These are phyloP conservation scores for Metschnikowia vanudenii DNA, from an alignment of 805 yeast genomes.

Conservation along the genomic window DNA sequence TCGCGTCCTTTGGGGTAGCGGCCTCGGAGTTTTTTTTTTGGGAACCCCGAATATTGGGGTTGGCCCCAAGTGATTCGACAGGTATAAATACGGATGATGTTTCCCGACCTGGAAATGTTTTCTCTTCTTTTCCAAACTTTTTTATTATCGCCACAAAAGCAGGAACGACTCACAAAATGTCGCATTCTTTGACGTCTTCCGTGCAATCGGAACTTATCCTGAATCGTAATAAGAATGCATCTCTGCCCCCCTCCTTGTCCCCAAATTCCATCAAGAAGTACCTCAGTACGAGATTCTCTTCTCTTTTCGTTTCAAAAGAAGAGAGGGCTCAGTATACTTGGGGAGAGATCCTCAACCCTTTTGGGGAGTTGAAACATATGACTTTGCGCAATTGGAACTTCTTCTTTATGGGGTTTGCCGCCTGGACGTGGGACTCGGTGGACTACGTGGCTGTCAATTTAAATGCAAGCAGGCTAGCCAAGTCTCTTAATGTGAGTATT, in stretches of 20 bases:
- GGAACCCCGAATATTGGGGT: too few relatives aligned
- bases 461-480: conserved; percentile 49
- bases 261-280: conserved; percentile 34
- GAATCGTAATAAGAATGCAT: conserved; percentile 16
- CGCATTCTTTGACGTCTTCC: conserved; percentile 11
- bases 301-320: conserved; percentile 47
- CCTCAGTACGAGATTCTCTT: conserved; percentile 47
- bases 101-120: too few relatives aligned
- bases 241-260: conserved; percentile 31
- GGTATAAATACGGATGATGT: too few relatives aligned
- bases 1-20: too few relatives aligned
- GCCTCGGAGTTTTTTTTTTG: too few relatives aligned
- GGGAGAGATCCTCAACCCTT: conserved; percentile 36
- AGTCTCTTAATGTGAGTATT: conserved; percentile 42
- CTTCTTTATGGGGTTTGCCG: conserved; percentile 51
- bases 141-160: too few relatives aligned
- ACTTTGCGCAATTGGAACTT: conserved; percentile 44
- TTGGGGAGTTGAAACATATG: conserved; percentile 26
- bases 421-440: conserved; percentile 68
- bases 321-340: conserved; percentile 40
- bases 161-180: not conserved
- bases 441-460: conserved; percentile 60
- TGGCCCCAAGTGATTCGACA: too few relatives aligned
- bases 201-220: conserved; percentile 13
- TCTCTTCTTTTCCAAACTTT: too few relatives aligned